phyloP scores from a whole-genome alignment of 2,329 filamentous ascomycete genomes.

The Trichoderma simmonsii region DNA sequence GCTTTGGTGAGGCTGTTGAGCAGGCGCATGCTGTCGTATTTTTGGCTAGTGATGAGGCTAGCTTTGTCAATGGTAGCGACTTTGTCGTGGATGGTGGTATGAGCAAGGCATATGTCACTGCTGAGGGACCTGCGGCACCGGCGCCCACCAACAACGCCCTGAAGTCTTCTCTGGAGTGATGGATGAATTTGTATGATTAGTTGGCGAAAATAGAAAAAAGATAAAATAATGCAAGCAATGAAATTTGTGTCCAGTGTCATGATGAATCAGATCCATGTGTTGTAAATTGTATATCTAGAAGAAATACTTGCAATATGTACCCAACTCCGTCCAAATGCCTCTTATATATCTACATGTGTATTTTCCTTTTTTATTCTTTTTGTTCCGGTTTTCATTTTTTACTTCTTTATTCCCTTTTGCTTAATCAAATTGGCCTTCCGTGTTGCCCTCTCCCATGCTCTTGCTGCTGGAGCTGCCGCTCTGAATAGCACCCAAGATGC shows the following conservation, averaged over 20 bases:
- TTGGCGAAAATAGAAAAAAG: neutral
- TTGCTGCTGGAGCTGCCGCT: constrained; percentile 84
- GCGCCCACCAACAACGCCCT: constrained; percentile 60
- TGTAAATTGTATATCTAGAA: neutral
- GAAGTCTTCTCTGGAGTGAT: constrained; percentile 44
- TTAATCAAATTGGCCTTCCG: constrained; percentile 65
- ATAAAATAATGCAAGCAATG: neutral
- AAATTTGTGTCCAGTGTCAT: neutral
- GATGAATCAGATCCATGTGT: neutral
- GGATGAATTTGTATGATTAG: neutral
- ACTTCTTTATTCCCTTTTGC: neutral
- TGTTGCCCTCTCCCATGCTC: constrained; percentile 95
- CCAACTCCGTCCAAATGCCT: constrained; percentile 11
- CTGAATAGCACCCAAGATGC: constrained; percentile 84
- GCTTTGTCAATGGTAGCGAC: constrained; percentile 86
- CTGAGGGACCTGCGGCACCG: constrained; percentile 54
- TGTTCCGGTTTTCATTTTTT: constrained; percentile 3
- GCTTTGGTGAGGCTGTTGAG: constrained; percentile 91
- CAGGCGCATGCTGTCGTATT: constrained; percentile 88
- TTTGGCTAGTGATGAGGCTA: constrained; percentile 81
- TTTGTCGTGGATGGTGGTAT: constrained; percentile 96
- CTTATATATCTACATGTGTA: neutral
- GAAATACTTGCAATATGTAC: neutral
- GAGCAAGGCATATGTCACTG: constrained; percentile 82
- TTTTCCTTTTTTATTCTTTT: neutral